These are phyloP conservation scores for Sambucus nigra DNA, from an alignment of 129 eudicot genomes.

Conservation along the genomic window DNA sequence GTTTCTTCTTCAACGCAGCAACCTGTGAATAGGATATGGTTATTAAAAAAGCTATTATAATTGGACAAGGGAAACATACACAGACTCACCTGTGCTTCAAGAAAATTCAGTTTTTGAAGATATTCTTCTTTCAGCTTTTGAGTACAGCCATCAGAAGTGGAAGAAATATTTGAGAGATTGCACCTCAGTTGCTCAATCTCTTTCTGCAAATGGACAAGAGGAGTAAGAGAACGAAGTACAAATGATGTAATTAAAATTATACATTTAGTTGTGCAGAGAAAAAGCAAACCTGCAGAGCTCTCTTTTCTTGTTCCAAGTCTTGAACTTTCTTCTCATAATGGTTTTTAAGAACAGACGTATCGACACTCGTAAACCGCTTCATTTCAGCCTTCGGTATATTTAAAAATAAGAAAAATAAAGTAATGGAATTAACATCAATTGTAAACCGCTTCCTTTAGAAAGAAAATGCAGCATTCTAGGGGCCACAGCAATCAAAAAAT, in stretches of 20 bases:
- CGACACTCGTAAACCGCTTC: constrained; percentile 63
- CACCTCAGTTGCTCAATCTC: constrained; percentile 84
- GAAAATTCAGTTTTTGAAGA: constrained; percentile 78
- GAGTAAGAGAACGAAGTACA: constrained; percentile 1
- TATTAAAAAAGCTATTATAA: constrained; percentile 4
- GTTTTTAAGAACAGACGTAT: constrained; percentile 73
- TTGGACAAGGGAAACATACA: background rate
- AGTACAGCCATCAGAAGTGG: constrained; percentile 65
- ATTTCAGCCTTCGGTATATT: constrained; percentile 64
- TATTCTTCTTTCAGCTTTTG: constrained; percentile 87
- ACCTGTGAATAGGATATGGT: constrained; percentile 36
- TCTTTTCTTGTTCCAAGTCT: constrained; percentile 85
- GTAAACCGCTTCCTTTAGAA: background rate
- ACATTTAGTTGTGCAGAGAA: background rate
- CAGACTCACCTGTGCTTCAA: constrained; percentile 67
- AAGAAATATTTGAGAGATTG: constrained; percentile 64
- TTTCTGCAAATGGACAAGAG: constrained; percentile 34
- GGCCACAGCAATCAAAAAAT: background rate
- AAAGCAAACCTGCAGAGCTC: constrained; percentile 52
- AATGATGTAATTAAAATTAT: background rate
- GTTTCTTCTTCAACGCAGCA: constrained; percentile 80
- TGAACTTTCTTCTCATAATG: constrained; percentile 93
- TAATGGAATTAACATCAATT: background rate
- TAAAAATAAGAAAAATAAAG: background rate
- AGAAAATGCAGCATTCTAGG: too few relatives aligned